phyloP scores from a whole-genome alignment of 148 eudicot species.

The Vaccinium darrowii region DNA sequence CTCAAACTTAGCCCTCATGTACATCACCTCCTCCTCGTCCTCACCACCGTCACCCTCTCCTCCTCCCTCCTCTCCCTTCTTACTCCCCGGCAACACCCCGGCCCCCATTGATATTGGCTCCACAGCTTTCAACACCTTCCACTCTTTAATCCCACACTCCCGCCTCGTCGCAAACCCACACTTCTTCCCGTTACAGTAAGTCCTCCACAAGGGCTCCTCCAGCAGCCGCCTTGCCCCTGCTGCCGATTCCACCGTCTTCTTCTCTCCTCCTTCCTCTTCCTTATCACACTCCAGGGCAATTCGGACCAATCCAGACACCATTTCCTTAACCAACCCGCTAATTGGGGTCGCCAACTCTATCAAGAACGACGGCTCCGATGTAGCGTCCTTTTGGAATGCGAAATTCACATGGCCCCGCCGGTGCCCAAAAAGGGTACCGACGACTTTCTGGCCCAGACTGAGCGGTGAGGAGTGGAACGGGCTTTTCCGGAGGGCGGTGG shows the following conservation, averaged over 20 bases:
- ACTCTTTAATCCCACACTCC: conserved; percentile 61
- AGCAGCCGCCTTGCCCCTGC: conserved; percentile 32
- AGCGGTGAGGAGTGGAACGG: conserved; percentile 18
- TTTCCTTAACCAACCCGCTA: conserved; percentile 50
- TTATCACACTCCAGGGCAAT: conserved; percentile 73
- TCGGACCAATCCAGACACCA: conserved; percentile 75
- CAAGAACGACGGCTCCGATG: conserved; percentile 44
- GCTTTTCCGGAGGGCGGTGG: conserved; percentile 35
- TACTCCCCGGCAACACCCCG: conserved; percentile 65
- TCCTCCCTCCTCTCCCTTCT: conserved; percentile 14
- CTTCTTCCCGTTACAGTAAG: conserved; percentile 88
- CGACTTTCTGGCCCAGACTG: conserved; percentile 52
- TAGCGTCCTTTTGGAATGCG: conserved; percentile 49
- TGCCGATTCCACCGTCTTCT: conserved; percentile 17
- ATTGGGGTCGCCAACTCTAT: conserved; percentile 61
- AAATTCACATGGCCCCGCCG: conserved; percentile 65
- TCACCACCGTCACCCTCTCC: neutral
- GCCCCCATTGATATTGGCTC: conserved; percentile 91
- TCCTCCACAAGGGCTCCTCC: conserved; percentile 90
- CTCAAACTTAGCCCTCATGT: conserved; percentile 93
- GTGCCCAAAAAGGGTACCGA: conserved; percentile 65
- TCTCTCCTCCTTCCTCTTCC: conserved; percentile 4
- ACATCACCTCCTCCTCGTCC: conserved; percentile 64
- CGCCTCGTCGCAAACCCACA: conserved; percentile 82
- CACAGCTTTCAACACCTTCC: conserved; percentile 60